Evolutionary conservation across 2,329 filamentous ascomycete genomes (phyloP), one percentile per base, ranked within the genome.

Genomic region (Pseudocercospora ulei): DNA sequence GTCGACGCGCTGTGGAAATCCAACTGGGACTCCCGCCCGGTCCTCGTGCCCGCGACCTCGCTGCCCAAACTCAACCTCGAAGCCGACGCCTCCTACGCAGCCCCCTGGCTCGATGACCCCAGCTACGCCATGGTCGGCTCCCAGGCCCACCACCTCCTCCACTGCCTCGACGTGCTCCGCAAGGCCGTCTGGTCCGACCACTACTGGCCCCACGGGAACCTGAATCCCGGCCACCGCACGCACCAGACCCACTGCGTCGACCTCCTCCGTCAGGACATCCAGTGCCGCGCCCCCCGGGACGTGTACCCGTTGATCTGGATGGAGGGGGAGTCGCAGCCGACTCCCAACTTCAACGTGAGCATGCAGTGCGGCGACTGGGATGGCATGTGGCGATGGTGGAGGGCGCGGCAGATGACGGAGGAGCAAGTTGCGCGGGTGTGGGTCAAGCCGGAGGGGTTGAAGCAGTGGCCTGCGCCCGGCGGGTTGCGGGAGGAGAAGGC

Each of bases 241-340:
- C 28, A 31, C 20, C 28, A 31, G 12, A 31, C 28, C 14, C 28
- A 31, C 9, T 31, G 28, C 12, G 16, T 31, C n/a, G 28, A 31
- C 9, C 12, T 31, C 14, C 28, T 31, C 3, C 14, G 28, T 3
- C 28, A 31, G 8, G 28, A 31, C 12, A 5, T 31, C 7, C 18
- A 18, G 28, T 31, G 28, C 20, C 28, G 28, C 2, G 28, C 28
- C 2, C 28, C 28, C 2, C 18, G n/a, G 14, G 28, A 31, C 12
- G 28, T 31, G 3, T 31, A 31, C 12, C 28, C 28, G 2, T 7
- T 31, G 3, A 31, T 31, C 28, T 31, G 28, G 28, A 18, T 31
- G 28, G 28, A 31, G 7, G 28, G 16, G 11, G 28, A 31, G 9
- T 19, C 16, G 6, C 28, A 31, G 28, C 28, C 28, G 3, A 31